These are phyloP conservation scores for Phycomyces blakesleeanus DNA, from an alignment of 192 early-diverging fungal species.

Conservation along the genomic window DNA sequence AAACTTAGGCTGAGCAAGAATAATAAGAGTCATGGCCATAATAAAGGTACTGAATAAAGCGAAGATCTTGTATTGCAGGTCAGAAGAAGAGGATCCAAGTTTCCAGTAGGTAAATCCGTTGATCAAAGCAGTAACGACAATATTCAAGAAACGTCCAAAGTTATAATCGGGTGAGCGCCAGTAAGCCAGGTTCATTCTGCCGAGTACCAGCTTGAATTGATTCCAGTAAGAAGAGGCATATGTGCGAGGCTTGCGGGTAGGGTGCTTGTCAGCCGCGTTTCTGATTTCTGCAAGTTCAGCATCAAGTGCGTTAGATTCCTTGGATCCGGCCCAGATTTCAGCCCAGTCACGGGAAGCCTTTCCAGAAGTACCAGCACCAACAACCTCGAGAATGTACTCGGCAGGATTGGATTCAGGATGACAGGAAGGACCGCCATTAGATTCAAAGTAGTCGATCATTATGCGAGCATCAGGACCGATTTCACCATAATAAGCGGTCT, in stretches of 20 bases:
- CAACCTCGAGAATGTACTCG: slow-evolving; percentile 82
- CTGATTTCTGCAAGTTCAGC: slow-evolving; percentile 54
- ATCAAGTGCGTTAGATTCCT: slow-evolving; percentile 37
- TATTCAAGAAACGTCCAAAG: slow-evolving; percentile 60
- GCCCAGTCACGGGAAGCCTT: slow-evolving; percentile 61
- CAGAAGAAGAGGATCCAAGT: slow-evolving; percentile 45
- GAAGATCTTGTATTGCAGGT: slow-evolving; percentile 66
- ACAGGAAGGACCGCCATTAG: slow-evolving; percentile 65
- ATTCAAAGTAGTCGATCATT: slow-evolving; percentile 73
- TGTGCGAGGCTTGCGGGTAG: slow-evolving; percentile 31
- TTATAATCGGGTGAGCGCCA: slow-evolving; percentile 78
- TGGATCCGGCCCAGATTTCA: slow-evolving; percentile 63
- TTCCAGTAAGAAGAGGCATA: slow-evolving; percentile 42
- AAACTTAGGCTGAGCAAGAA: slow-evolving; percentile 64
- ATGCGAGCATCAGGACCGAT: slow-evolving; percentile 61
- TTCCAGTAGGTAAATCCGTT: slow-evolving; percentile 77
- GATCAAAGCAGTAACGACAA: slow-evolving; percentile 53
- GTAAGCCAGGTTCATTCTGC: slow-evolving; percentile 63
- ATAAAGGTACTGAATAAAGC: slow-evolving; percentile 67
- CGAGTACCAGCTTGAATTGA: slow-evolving; percentile 59
- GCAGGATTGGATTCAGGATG: slow-evolving; percentile 69
- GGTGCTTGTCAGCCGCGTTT: slow-evolving; percentile 22
- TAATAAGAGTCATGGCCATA: slow-evolving; percentile 65
- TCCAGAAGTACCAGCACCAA: slow-evolving; percentile 64
- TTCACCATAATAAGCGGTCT: slow-evolving; percentile 79